A percentile compares a stretch with the other conserved stretches of the same genome.
Conservation (phyloP, 805 yeast genomes). For the Pichia membranifaciens region DNA sequence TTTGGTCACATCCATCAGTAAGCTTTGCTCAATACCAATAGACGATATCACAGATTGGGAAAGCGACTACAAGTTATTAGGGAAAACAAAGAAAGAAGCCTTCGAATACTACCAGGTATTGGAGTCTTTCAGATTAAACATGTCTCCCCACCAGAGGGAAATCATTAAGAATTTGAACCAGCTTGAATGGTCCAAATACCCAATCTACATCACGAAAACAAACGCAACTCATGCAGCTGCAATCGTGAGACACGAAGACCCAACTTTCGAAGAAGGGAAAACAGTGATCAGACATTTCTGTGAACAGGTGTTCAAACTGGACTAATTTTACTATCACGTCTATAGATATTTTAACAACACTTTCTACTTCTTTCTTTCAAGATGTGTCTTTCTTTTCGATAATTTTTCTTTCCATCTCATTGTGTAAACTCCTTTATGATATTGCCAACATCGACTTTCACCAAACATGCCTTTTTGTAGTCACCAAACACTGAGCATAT, state of each 20-base stretch:
- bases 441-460: slow-evolving; percentile 5
- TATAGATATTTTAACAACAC: neutral
- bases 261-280: slow-evolving; percentile 63
- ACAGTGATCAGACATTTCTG: slow-evolving; percentile 62
- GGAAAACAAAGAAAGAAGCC: slow-evolving; percentile 4
- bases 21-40: slow-evolving; percentile 25
- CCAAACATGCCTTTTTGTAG: slow-evolving; percentile 2
- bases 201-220: slow-evolving; percentile 61
- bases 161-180: slow-evolving; percentile 55
- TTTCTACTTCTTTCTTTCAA: neutral
- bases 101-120: slow-evolving; percentile 14
- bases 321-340: neutral
- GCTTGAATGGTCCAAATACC: slow-evolving; percentile 63
- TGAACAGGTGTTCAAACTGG: slow-evolving; percentile 34
- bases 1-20: slow-evolving; percentile 25
- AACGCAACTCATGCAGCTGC: slow-evolving; percentile 77
- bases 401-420: neutral
- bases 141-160: slow-evolving; percentile 39
- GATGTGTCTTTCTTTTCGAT: neutral
- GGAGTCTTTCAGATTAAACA: slow-evolving; percentile 31
- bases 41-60: slow-evolving; percentile 16
- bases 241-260: slow-evolving; percentile 55
- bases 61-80: slow-evolving; percentile 16
- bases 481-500: slow-evolving; percentile 14
- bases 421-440: slow-evolving; percentile 2